Evolutionary conservation across 257 asterid genomes (phyloP), one percentile per base, ranked within the genome.

Genomic region (Thymus mandschuricus): DNA sequence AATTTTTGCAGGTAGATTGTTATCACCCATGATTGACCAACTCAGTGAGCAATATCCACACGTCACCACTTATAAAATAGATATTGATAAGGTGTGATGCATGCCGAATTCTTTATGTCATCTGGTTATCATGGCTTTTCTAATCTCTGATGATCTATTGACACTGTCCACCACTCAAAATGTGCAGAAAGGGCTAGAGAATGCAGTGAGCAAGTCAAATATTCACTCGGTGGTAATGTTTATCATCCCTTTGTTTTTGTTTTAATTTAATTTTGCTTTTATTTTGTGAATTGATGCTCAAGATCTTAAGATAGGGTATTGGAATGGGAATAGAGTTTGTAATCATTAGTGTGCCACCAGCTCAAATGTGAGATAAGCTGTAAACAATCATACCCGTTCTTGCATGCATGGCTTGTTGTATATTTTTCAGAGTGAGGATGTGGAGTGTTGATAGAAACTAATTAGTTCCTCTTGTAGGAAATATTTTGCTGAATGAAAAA

Each of bases 21-120:
- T 95, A 65, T 84, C 98, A 65, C 98, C 99, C 56, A 44, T 89
- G 21, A 80, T 94, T 71, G 90, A 81, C 69, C 96, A 89, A 80
- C 84, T 95, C 74, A 87, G 92, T 60, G 96, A 88, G 89, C 83
- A 85, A 73, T 92, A 92, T 71, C 97, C 99, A 66, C 95, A 92
- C 76, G 99, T 92, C 71, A 85, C 90, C 41, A 88, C 96, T 40
- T 95, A 83, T 79, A 95, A 92, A 85, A 71, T 95, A 50, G 98
- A 95, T 84, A 94, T 94, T 48, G 99, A 91, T 71, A 81, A 89
- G 97, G 99, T 94, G 81, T 40, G 59, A 55, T 51, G 27, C 41
- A 28, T 27, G 4, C 51, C 3, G 7, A 45, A 30, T 29, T 11
- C 57, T 49, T 78, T 9, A 60, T 60, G 54, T 70, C 9, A 40